Evolutionary conservation across 208 protist genomes (phyloP), one percentile per base, ranked within the genome.

Genomic region (Trypanosoma mega): DNA sequence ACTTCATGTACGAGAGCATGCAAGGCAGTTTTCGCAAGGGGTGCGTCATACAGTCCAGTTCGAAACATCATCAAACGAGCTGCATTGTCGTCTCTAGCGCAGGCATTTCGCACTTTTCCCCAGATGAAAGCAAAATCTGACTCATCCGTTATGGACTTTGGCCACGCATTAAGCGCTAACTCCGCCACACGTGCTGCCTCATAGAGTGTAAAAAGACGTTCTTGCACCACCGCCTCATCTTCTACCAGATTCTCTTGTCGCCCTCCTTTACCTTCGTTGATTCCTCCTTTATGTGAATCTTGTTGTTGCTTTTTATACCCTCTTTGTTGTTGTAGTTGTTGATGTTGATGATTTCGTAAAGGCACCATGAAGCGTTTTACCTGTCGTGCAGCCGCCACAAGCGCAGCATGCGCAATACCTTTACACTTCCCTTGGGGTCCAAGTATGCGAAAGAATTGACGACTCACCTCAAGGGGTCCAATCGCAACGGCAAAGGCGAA

Each of bases 401-500:
- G 36, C 2, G 57, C 57, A 0, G 56, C 65, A 14, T 50, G 27
- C 2, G 56, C 56, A n/a, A 72, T 57, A 14, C 69, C 61, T 20
- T 56, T 45, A 14, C 47, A 63, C 43, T 71, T 80, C 44, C 69
- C 49, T 21, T 49, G 21, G 0, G 21, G 49, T 23, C 37, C 16
- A 9, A 57, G 11, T 63, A 73, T 72, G 12, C 21, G 11, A 12
- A 90, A 37, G 34, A 84, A 50, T 9, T 61, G 63, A 11, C 57
- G 61, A 1, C 74, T 56, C 51, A 85, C 85, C 3, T 27, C 8
- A 11, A 80, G 34, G 3, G 83, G 74, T 1, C 70, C 76, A 1
- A 63, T 55, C 55, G 56, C 55, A 18, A 82, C 68, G 0, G 64
- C 59, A 50, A 76, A 77, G 2, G 71, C 64, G 63, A 90, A 90